Evolutionary conservation across 768 basidiomycete species (phyloP).

Genomic region (Suillus occidentalis): DNA sequence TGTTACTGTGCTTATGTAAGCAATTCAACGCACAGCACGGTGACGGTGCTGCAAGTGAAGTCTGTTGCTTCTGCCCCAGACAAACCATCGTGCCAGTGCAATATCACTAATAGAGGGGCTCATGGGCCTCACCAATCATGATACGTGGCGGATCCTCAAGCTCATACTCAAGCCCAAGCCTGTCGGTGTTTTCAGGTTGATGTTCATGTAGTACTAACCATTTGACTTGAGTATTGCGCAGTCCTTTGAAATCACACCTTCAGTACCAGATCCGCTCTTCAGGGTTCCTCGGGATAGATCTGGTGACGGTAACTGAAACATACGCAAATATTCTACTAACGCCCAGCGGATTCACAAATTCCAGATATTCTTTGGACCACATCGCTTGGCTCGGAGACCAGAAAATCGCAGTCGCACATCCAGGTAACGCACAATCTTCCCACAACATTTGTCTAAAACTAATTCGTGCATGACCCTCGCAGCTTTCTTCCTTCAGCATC

Average conservation of each 20-base stretch:
- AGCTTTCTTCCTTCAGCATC: too few relatives aligned
- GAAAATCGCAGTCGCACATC: constrained; percentile 6
- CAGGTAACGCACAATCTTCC: too few relatives aligned
- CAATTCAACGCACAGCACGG: too few relatives aligned
- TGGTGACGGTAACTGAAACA: not conserved
- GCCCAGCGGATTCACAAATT: not conserved
- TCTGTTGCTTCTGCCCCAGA: too few relatives aligned
- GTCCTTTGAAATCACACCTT: constrained; percentile 29
- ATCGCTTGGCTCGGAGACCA: constrained; percentile 23
- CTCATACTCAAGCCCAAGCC: constrained; percentile 32
- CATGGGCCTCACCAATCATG: too few relatives aligned
- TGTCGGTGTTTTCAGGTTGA: constrained; percentile 16
- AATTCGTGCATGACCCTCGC: too few relatives aligned
- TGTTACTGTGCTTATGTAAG: too few relatives aligned
- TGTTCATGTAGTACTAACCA: not conserved
- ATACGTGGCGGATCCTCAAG: constrained; percentile 16
- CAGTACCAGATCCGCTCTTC: constrained; percentile 25
- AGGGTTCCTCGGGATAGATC: constrained; percentile 27
- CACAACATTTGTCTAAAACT: too few relatives aligned
- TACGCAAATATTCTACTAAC: constrained; percentile 6
- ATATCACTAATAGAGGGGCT: too few relatives aligned
- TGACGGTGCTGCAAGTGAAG: too few relatives aligned
- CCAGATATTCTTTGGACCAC: not conserved
- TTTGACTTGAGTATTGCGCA: constrained; percentile 1
- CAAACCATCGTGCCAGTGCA: too few relatives aligned